Conservation (phyloP, 1,284 basidiomycete genomes). For the Trametes polyzona region DNA sequence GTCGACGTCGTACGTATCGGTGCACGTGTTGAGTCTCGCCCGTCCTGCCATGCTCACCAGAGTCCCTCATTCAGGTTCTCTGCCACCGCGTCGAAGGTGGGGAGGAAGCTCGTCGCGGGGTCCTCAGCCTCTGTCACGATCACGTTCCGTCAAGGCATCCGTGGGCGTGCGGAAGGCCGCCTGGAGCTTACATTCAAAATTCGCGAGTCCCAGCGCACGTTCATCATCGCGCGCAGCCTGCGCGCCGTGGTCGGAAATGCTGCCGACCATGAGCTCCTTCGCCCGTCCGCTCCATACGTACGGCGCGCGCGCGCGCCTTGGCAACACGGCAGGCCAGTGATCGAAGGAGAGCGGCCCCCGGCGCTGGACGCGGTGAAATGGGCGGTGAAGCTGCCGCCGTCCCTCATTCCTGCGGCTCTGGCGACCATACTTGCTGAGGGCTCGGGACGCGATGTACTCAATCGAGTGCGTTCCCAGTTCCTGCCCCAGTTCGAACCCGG, state of each 20-base stretch:
- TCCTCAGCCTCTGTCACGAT: slow-evolving; percentile 32
- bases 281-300: slow-evolving; percentile 54
- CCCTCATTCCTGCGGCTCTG: slow-evolving; percentile 27
- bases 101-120: not conserved
- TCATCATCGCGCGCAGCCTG: slow-evolving; percentile 40
- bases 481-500: slow-evolving; percentile 2
- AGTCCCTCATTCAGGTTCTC: not conserved
- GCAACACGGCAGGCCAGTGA: slow-evolving; percentile 44
- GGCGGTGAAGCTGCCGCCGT: slow-evolving; percentile 27
- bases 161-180: slow-evolving; percentile 51
- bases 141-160: slow-evolving; percentile 39
- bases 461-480: slow-evolving; percentile 3
- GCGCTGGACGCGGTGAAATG: slow-evolving; percentile 36
- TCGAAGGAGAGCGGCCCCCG: slow-evolving; percentile 50
- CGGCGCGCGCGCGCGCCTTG: slow-evolving; percentile 46
- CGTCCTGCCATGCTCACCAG: too few species aligned
- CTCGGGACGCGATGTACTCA: not conserved
- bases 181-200: slow-evolving; percentile 42
- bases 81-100: not conserved
- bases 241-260: slow-evolving; percentile 40
- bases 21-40: too few species aligned
- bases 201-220: slow-evolving; percentile 24
- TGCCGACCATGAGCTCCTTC: slow-evolving; percentile 54
- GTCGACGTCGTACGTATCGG: too few species aligned
- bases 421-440: slow-evolving; percentile 2